Percentiles rank a stretch among this genome's conserved stretches.
phyloP scores from a whole-genome alignment of 768 basidiomycete genomes.

The Sarcodon aspratus region DNA sequence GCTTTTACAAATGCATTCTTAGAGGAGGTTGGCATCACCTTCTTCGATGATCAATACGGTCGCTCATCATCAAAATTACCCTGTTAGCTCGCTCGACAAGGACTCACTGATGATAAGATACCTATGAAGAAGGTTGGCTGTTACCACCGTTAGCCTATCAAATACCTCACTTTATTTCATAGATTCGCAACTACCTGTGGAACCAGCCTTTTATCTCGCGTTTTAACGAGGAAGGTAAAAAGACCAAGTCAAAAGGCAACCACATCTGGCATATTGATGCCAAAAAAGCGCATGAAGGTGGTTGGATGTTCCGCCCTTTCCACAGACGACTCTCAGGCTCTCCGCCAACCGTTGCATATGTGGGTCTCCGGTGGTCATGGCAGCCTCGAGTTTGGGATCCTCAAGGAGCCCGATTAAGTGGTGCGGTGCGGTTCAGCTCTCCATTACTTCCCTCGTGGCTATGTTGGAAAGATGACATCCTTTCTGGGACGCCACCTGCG shows the following conservation, averaged over 20 bases:
- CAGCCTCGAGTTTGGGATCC: constrained; percentile 95
- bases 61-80: neutral
- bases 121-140: constrained; percentile 84
- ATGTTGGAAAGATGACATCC: constrained; percentile 72
- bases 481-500: constrained; percentile 70
- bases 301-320: constrained; percentile 86
- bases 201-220: constrained; percentile 87
- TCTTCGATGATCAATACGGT: neutral
- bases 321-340: constrained; percentile 77
- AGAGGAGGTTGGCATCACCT: constrained; percentile 54
- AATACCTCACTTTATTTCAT: constrained; percentile 6
- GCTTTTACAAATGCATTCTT: constrained; percentile 95
- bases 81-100: constrained; percentile 64
- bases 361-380: constrained; percentile 79
- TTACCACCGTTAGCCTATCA: constrained; percentile 3
- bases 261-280: constrained; percentile 99
- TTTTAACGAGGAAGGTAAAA: constrained; percentile 98
- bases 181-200: constrained; percentile 96
- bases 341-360: constrained; percentile 74
- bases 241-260: constrained; percentile 98
- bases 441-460: constrained; percentile 82
- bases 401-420: constrained; percentile 72
- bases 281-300: constrained; percentile 62
- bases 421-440: constrained; percentile 71
- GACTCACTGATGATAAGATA: constrained; percentile 89